phyloP scores from a whole-genome alignment of 139 green algal species.

The Closterium sp. region DNA sequence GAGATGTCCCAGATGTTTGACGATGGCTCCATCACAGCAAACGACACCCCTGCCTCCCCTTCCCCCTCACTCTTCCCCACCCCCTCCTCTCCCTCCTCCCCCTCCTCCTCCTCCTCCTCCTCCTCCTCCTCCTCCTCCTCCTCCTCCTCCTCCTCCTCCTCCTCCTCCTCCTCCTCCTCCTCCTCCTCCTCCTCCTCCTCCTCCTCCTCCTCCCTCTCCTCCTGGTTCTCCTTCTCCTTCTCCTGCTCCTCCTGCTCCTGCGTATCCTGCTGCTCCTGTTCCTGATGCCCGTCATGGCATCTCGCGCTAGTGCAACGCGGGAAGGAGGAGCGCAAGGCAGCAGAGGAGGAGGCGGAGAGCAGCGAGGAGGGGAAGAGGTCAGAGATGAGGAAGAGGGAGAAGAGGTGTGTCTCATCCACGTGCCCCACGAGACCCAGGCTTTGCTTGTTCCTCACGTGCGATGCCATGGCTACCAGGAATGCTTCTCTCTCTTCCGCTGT shows the following conservation, averaged over 20 bases:
- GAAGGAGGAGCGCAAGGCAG: too few relatives aligned
- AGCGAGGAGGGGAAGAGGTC: background rate
- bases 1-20: background rate
- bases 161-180: background rate
- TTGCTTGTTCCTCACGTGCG: background rate
- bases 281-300: too few relatives aligned
- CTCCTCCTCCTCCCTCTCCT: too few relatives aligned
- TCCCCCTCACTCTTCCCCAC: background rate
- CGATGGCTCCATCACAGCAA: background rate
- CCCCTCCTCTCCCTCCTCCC: background rate
- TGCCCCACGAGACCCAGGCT: background rate
- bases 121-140: too few relatives aligned
- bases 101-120: too few relatives aligned
- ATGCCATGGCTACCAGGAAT: background rate
- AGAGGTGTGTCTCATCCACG: background rate
- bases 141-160: too few relatives aligned
- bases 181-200: background rate
- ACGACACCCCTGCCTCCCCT: background rate
- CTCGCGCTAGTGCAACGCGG: too few relatives aligned
- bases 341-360: background rate
- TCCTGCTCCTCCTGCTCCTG: too few relatives aligned
- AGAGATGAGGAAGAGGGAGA: background rate
- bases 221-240: background rate
- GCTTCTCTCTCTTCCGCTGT: background rate
- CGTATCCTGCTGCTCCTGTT: too few relatives aligned